These are phyloP conservation scores for Alternaria burnsii DNA, from an alignment of 2,329 filamentous ascomycete genomes.

Conservation along the genomic window DNA sequence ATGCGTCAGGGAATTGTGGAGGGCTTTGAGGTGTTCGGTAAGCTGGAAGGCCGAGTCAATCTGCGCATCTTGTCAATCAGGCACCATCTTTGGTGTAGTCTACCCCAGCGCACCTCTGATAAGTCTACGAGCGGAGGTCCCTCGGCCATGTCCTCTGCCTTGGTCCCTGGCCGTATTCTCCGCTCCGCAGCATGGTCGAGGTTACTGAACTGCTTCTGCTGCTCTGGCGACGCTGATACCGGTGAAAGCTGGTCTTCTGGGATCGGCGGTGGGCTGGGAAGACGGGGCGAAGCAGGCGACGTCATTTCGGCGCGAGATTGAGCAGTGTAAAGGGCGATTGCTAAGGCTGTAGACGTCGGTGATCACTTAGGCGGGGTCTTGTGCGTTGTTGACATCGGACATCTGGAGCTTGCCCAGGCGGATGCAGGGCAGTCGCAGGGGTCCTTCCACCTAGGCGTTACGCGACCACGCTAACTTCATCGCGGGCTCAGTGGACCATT, in stretches of 20 bases:
- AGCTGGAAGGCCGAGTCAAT: constrained; percentile 97
- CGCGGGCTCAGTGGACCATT: constrained; percentile 4
- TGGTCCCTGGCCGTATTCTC: constrained; percentile 91
- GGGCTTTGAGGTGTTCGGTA: constrained; percentile 93
- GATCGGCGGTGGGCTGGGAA: constrained; percentile 92
- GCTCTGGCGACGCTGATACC: constrained; percentile 66
- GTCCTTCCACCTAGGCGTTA: constrained; percentile 2
- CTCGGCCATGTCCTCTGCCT: constrained; percentile 88
- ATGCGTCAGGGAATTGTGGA: constrained; percentile 83
- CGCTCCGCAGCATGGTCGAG: constrained; percentile 79
- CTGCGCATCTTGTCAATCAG: constrained; percentile 57
- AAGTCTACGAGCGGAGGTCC: constrained; percentile 89
- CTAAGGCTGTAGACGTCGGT: not conserved
- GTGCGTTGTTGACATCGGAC: constrained; percentile 23
- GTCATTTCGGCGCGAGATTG: constrained; percentile 26
- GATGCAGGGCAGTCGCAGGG: constrained; percentile 30
- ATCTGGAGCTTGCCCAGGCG: constrained; percentile 20
- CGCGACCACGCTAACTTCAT: constrained; percentile 13
- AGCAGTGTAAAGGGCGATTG: not conserved
- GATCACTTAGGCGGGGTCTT: constrained; percentile 10
- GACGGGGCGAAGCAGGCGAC: constrained; percentile 73
- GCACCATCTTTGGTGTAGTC: constrained; percentile 1
- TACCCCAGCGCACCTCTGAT: constrained; percentile 70
- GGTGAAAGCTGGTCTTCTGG: constrained; percentile 95
- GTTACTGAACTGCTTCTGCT: constrained; percentile 61